Conservation (phyloP, 805 yeast genomes). For the Starmera pachycereana region DNA sequence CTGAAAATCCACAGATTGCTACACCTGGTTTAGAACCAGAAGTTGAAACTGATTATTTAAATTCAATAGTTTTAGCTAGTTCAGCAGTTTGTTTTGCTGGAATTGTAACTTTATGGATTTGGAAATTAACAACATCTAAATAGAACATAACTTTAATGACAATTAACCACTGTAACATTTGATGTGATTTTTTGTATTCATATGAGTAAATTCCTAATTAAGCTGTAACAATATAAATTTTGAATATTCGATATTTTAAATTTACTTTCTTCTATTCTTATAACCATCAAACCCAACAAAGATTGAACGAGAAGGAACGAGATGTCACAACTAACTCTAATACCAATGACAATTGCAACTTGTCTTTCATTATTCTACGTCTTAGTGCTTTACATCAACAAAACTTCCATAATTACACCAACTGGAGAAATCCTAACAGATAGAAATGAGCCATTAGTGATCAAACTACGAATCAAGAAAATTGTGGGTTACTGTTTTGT, state of each 20-base stretch:
- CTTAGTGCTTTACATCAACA: constrained; percentile 24
- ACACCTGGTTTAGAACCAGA: constrained; percentile 75
- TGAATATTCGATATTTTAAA: too few relatives aligned
- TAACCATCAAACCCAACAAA: too few relatives aligned
- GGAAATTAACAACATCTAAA: constrained; percentile 27
- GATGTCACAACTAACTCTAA: too few relatives aligned
- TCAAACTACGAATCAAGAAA: constrained; percentile 29
- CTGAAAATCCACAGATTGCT: constrained; percentile 63
- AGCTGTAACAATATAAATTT: too few relatives aligned
- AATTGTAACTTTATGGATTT: constrained; percentile 52
- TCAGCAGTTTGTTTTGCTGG: constrained; percentile 62
- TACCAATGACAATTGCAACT: constrained; percentile 18
- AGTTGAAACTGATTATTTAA: constrained; percentile 35
- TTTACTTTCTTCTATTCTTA: too few relatives aligned
- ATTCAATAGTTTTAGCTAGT: constrained; percentile 49
- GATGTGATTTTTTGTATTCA: too few relatives aligned
- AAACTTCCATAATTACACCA: constrained; percentile 8
- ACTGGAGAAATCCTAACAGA: constrained; percentile 11
- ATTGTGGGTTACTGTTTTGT: constrained; percentile 17
- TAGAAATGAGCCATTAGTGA: constrained; percentile 34
- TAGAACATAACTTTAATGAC: too few relatives aligned
- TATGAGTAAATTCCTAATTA: too few relatives aligned
- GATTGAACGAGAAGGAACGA: too few relatives aligned
- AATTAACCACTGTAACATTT: too few relatives aligned
- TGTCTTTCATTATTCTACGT: constrained; percentile 38